phyloP scores from a whole-genome alignment of 805 yeast genomes.

The Groenewaldozyma salmanticensis region DNA sequence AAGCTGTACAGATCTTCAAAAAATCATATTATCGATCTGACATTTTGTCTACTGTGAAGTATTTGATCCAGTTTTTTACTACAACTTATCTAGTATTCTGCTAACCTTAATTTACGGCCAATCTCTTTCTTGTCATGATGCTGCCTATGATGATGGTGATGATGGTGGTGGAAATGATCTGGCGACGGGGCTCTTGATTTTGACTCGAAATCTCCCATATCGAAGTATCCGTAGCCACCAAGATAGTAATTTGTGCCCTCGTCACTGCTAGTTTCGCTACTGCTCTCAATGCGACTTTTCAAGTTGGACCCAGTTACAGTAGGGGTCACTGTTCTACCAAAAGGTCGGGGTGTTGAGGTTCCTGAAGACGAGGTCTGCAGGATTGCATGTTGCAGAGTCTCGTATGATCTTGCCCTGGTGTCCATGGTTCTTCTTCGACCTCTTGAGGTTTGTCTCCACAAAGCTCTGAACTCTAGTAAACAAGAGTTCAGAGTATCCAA shows the following conservation, averaged over 20 bases:
- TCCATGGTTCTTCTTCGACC: constrained; percentile 9
- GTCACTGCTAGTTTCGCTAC: constrained; percentile 9
- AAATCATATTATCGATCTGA: background rate
- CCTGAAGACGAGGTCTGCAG: background rate
- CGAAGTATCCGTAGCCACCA: constrained; percentile 86
- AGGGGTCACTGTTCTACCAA: constrained; percentile 13
- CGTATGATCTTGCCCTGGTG: constrained; percentile 17
- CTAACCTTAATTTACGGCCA: constrained; percentile 53
- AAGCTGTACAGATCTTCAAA: background rate
- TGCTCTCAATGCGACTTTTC: constrained; percentile 7
- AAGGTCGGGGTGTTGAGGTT: constrained; percentile 6
- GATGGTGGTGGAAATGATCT: constrained; percentile 33
- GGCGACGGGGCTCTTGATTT: constrained; percentile 53
- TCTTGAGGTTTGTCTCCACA: constrained; percentile 21
- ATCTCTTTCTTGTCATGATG: constrained; percentile 42
- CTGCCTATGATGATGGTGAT: constrained; percentile 19
- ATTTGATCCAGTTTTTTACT: background rate
- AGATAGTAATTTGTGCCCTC: constrained; percentile 33
- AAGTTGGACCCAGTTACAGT: constrained; percentile 9
- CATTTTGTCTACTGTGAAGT: background rate
- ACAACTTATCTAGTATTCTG: constrained; percentile 39
- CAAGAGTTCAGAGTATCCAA: constrained; percentile 57
- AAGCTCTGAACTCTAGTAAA: constrained; percentile 45
- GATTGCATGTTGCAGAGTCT: constrained; percentile 7
- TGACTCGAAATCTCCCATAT: constrained; percentile 55